Percentiles rank a stretch among this genome's conserved stretches.
phyloP scores from a whole-genome alignment of 1,284 basidiomycete species.

The Ceratobasidium sp. region DNA sequence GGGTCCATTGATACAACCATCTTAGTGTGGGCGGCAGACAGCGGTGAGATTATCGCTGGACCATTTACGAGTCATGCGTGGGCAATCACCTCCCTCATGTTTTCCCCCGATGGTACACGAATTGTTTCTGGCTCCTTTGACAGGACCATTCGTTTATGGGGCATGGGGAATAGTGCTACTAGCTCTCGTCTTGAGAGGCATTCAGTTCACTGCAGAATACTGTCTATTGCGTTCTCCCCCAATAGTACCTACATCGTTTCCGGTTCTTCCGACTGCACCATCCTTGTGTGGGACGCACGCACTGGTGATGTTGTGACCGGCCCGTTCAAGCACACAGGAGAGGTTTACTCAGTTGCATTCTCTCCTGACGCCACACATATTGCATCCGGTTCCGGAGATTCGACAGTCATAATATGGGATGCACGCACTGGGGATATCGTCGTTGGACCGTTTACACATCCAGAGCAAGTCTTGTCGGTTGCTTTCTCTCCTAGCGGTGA shows the following conservation, averaged over 20 bases:
- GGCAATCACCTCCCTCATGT: slow-evolving; percentile 1
- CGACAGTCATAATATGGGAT: not conserved
- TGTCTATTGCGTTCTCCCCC: slow-evolving; percentile 13
- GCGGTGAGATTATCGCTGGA: not conserved
- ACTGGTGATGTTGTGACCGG: not conserved
- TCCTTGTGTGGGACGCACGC: slow-evolving; percentile 20
- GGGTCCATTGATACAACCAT: not conserved
- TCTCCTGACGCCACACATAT: not conserved
- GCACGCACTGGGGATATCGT: no score
- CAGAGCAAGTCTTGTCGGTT: not conserved
- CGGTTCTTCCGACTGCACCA: slow-evolving; percentile 4
- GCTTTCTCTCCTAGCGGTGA: not conserved
- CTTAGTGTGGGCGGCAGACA: not conserved
- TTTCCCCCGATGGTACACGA: slow-evolving; percentile 5
- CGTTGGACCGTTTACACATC: not conserved
- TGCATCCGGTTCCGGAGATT: not conserved
- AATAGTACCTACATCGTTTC: slow-evolving; percentile 12
- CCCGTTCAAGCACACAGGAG: not conserved
- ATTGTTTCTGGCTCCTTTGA: slow-evolving; percentile 15
- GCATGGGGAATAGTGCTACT: not conserved
- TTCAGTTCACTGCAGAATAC: not conserved
- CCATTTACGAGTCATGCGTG: not conserved
- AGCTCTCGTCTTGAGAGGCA: not conserved
- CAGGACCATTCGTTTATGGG: slow-evolving; percentile 22
- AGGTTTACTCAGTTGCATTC: not conserved